phyloP scores from a whole-genome alignment of 805 yeast genomes.

The Yamadazyma olivae region DNA sequence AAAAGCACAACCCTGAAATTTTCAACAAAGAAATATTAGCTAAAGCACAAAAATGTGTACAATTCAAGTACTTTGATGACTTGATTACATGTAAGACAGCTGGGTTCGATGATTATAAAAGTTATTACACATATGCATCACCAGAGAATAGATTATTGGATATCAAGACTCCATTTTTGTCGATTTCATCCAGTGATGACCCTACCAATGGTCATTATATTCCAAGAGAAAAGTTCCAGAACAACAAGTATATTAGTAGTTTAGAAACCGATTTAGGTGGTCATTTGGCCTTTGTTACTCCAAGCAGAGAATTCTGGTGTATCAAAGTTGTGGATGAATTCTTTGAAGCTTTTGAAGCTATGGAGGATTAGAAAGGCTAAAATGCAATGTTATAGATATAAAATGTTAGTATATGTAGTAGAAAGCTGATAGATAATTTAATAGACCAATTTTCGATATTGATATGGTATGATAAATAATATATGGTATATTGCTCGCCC shows the following conservation, averaged over 20 bases:
- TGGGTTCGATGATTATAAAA: slow-evolving; percentile 60
- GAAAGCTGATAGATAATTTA: no score
- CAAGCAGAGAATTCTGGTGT: slow-evolving; percentile 63
- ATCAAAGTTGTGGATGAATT: slow-evolving; percentile 36
- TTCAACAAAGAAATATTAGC: slow-evolving; percentile 21
- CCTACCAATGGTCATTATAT: slow-evolving; percentile 62
- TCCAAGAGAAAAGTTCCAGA: slow-evolving; percentile 48
- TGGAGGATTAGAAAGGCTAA: background rate
- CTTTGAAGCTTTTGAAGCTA: slow-evolving; percentile 14
- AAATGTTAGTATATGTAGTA: no score
- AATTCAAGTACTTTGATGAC: slow-evolving; percentile 60
- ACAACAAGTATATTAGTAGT: slow-evolving; percentile 59
- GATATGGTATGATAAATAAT: no score
- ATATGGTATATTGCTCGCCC: no score
- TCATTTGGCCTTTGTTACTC: slow-evolving; percentile 75
- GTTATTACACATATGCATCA: slow-evolving; percentile 65
- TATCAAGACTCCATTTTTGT: slow-evolving; percentile 61
- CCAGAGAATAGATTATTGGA: slow-evolving; percentile 49
- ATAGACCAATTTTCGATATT: no score
- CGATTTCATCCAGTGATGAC: slow-evolving; percentile 68
- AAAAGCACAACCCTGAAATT: slow-evolving; percentile 23
- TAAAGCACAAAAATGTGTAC: slow-evolving; percentile 18
- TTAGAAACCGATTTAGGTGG: slow-evolving; percentile 71
- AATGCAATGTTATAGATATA: no score
- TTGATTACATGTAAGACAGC: slow-evolving; percentile 60